Base-by-base conservation (phyloP, 2,329 filamentous ascomycete species). In the Scytalidium sp. region DNA sequence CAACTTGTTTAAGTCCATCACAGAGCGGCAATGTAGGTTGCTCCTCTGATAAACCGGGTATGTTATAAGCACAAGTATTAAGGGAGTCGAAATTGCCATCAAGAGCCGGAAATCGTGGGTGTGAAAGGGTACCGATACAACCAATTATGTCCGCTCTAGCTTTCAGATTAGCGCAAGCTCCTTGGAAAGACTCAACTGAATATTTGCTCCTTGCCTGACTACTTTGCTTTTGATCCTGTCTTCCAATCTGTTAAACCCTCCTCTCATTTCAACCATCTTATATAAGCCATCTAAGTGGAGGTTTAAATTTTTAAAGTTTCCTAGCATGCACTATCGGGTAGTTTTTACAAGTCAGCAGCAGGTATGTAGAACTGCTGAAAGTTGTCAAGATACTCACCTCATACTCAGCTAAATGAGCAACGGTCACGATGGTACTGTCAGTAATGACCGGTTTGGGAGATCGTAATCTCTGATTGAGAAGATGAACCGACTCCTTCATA, bases 401-500 rank as follows among this genome's bases (percentile, higher is more conserved):
- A 15, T 36, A 36, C 13, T 36, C 32, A 15, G 32, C 32, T 36
- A 36, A 15, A 15, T 36, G 32, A 5, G 32, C 32, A 36, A 36
- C 32, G 17, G 32, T n/a, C 13, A 36, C 17, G 5, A 36, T 36
- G 32, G 32, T 36, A 36, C 32, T n/a, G 15, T 36, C 32, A 36
- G 32, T 7, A 4, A 36, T n/a, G 5, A 15, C 15, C 13, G 17
- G 17, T 36, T n/a, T 5, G 5, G 32, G 32, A 7, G 13, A 10
- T 36, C 13, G 32, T n/a, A 36, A n/a, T 9, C 15, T 36, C 15
- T 36, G 15, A 25, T 29, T 49, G 22, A 49, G 25, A 5, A 49
- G 22, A 39, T 20, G 23, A 19, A 43, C 23, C 15, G 41, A 29
- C 9, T 49, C 41, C 20, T 25, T 44, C 41, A 49, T 49, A 23